Evolutionary conservation across 2,329 filamentous ascomycete species (phyloP), one percentile per base, ranked within the genome.

Genomic region (Fusarium pininemorale): DNA sequence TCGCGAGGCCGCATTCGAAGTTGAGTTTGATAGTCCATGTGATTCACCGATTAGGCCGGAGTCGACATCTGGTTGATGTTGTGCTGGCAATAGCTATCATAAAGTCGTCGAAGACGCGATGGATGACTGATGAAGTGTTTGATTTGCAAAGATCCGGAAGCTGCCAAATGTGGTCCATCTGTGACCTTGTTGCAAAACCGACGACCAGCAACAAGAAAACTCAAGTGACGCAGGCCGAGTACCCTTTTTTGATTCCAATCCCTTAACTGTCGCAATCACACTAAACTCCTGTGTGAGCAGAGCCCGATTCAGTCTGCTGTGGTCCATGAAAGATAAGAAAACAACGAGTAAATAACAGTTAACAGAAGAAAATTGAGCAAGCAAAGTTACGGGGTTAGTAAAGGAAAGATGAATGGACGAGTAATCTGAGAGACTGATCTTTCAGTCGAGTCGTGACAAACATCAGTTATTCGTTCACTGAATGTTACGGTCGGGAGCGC

Each of bases 101-200:
- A 76, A 77, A 80, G 79, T 77, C 73, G 81, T 80, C 80, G 82
- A 79, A 79, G 79, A 81, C 75, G 79, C 76, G 78, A 81, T 79
- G 78, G 78, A 80, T 80, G 78, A 80, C 76, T 81, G 82, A 82
- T 79, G 80, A 81, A 81, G 79, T 80, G 78, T 81, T 81, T 83
- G 78, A 82, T 80, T 83, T 83, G 82, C 77, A 80, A 75, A 79
- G 79, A 80, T 82, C 80, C 80, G 81, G 80, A 81, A 80, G 81
- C 78, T 83, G 82, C 78, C 80, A 83, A 79, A 82, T 75, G 78
- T 78, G 79, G 79, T 78, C 80, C 81, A 79, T 81, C 78, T 76
- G 80, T 79, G 79, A 81, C 75, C 80, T 78, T 76, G 81, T 82
- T 78, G 79, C 79, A 81, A 81, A 79, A 78, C 78, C 78, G 81